These are phyloP conservation scores for Cryptococcus sp. DNA, from an alignment of 1,284 basidiomycete species.

Conservation along the genomic window DNA sequence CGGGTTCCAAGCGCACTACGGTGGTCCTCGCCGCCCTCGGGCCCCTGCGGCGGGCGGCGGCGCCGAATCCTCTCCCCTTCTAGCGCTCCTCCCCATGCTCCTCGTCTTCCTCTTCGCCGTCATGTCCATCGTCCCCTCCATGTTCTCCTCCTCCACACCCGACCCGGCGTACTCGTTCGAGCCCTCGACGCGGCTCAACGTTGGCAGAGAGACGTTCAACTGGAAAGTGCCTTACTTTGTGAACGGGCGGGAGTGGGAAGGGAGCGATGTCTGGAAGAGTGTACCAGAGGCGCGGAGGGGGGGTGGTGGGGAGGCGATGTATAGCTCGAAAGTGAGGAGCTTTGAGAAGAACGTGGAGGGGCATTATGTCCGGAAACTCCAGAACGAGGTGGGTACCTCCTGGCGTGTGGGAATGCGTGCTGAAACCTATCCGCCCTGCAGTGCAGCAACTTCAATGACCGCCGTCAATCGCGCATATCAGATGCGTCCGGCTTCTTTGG, in stretches of 20 bases:
- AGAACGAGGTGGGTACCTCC: constrained; percentile 61
- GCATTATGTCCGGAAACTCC: constrained; percentile 66
- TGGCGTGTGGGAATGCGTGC: background rate
- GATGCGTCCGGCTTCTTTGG: constrained; percentile 81
- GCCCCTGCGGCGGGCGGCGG: constrained; percentile 44
- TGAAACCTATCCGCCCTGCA: constrained; percentile 10
- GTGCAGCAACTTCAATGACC: constrained; percentile 40
- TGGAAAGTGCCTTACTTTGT: constrained; percentile 81
- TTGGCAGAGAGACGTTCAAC: constrained; percentile 64
- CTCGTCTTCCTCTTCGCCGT: constrained; percentile 80
- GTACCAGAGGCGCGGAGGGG: constrained; percentile 65
- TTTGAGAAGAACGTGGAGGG: constrained; percentile 61
- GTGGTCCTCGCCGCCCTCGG: constrained; percentile 36
- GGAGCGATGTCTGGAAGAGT: constrained; percentile 61
- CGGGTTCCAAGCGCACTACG: constrained; percentile 61
- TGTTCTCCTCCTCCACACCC: constrained; percentile 64
- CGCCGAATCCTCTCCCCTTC: constrained; percentile 61
- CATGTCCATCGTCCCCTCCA: constrained; percentile 72
- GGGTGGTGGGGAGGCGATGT: constrained; percentile 50
- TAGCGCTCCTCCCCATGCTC: constrained; percentile 83
- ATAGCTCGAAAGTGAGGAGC: constrained; percentile 36
- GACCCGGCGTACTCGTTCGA: constrained; percentile 80
- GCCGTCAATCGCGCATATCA: constrained; percentile 56
- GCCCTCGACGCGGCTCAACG: constrained; percentile 55
- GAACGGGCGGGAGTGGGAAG: constrained; percentile 70